Evolutionary conservation across 768 basidiomycete genomes (phyloP).

Genomic region (Mycena chlorophos): DNA sequence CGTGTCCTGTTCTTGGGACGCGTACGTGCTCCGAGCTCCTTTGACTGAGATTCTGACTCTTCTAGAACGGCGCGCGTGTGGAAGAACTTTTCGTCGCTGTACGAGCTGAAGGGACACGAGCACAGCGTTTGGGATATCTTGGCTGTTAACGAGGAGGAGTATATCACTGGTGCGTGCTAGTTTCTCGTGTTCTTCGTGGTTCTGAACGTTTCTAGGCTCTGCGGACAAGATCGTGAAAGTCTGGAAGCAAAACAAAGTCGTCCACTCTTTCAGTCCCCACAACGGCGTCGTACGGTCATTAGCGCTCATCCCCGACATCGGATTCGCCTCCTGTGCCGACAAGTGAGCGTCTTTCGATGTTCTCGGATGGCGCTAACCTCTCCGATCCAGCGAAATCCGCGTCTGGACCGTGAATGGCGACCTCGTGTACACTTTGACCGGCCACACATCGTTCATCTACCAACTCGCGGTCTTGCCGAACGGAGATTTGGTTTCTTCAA

Average conservation of each 20-base stretch:
- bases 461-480: conserved; percentile 78
- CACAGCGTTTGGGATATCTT: conserved; percentile 95
- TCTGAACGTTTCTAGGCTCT: conserved; percentile 55
- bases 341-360: conserved; percentile 61
- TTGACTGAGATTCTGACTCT: conserved; percentile 1
- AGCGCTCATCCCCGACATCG: conserved; percentile 76
- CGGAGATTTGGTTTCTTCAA: conserved; percentile 84
- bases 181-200: not conserved
- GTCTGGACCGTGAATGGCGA: conserved; percentile 90
- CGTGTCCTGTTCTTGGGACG: conserved; percentile 97
- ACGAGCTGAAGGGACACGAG: conserved; percentile 81
- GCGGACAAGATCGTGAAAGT: conserved; percentile 94
- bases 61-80: conserved; percentile 91
- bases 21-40: conserved; percentile 47
- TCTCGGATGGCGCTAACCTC: conserved; percentile 8
- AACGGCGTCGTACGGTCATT: conserved; percentile 89
- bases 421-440: conserved; percentile 74
- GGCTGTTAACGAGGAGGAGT: conserved; percentile 71
- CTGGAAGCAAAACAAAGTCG: conserved; percentile 74
- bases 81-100: conserved; percentile 70
- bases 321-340: conserved; percentile 95
- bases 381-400: conserved; percentile 70
- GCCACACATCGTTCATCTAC: conserved; percentile 97
- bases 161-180: conserved; percentile 70
- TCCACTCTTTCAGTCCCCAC: conserved; percentile 83